A percentile compares a stretch with the other conserved stretches of the same genome.
phyloP scores from a whole-genome alignment of 495 filamentous ascomycete species.

The Penicillium simplicissimum region DNA sequence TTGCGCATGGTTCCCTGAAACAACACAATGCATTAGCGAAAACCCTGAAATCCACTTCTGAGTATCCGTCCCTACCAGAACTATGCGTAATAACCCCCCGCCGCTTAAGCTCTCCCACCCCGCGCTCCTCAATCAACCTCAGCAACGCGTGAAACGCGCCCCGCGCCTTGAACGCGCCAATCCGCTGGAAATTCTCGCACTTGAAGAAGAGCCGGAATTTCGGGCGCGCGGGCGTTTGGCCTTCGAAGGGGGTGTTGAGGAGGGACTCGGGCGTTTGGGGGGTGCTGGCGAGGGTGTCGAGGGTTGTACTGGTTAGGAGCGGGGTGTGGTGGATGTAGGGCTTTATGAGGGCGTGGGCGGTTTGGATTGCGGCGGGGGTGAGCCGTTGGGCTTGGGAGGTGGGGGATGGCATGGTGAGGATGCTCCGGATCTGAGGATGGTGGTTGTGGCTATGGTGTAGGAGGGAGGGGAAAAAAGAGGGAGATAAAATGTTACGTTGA shows the following conservation, averaged over 20 bases:
- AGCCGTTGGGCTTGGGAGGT: slow-evolving; percentile 57
- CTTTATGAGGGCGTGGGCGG: slow-evolving; percentile 71
- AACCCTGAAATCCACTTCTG: too few relatives aligned
- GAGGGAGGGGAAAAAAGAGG: too few relatives aligned
- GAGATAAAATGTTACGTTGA: too few relatives aligned
- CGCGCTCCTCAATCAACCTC: slow-evolving; percentile 64
- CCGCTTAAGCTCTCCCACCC: slow-evolving; percentile 53
- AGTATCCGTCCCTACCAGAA: slow-evolving; percentile 57
- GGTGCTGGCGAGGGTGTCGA: slow-evolving; percentile 73
- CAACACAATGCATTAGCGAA: neutral
- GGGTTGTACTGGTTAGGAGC: slow-evolving; percentile 72
- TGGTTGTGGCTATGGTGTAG: too few relatives aligned
- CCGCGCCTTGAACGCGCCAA: slow-evolving; percentile 91
- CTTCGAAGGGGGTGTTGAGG: slow-evolving; percentile 57
- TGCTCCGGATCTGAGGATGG: too few relatives aligned
- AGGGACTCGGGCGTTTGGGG: slow-evolving; percentile 57
- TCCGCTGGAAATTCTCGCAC: slow-evolving; percentile 89
- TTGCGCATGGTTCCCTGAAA: slow-evolving; percentile 85
- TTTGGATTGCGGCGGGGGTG: slow-evolving; percentile 64
- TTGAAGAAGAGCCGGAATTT: slow-evolving; percentile 86
- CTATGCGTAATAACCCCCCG: slow-evolving; percentile 90
- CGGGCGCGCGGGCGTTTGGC: slow-evolving; percentile 59
- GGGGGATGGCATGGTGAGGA: slow-evolving; percentile 19
- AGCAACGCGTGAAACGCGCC: slow-evolving; percentile 89
- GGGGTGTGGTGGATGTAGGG: slow-evolving; percentile 81